Base-by-base conservation (phyloP, 495 filamentous ascomycete species). In the Lasiosphaeriaceae sp. region DNA sequence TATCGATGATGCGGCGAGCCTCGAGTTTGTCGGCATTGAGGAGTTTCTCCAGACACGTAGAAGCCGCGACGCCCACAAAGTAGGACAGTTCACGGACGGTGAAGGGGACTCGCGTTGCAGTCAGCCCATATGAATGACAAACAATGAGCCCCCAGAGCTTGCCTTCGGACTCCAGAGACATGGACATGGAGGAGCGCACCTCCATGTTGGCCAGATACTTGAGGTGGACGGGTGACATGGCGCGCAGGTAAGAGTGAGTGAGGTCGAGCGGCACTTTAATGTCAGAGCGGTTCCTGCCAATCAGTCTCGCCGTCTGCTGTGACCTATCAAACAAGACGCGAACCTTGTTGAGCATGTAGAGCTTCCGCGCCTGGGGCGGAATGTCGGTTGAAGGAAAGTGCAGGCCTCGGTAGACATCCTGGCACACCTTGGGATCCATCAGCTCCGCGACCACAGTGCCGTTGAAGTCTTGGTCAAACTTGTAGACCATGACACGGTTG, bases 11-110 rank as follows among this genome's bases (percentile, higher is more conserved):
- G 61, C 87, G 86, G 17, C 84, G 74, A 4, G 85, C 84, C 54
- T 92, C 86, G 0, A 94, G 71, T 35, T 86, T 80, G 11, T 87
- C 88, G 4, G 87, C 82, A 58, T 90, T 92, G 0, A 87, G 89
- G 0, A 95, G 76, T 26, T 89, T 80, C 61, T 94, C 89, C 45
- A 95, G 86, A 56, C 90, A 93, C 43, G 84, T 75, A 4, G 89
- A 90, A 2, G 89, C 86, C 0, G 82, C 85, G 57, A 93, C 87
- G 3, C 89, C 86, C 29, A 95, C 78, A 24, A 92, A 72, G 24
- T 88, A 79, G 60, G 87, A 92, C 84, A 95, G 88, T 67, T 91
- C 92, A 11, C 90, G 82, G 21, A 92, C 84, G 0, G 89, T 87
- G 62, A 94, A 94, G 0, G 86, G 84, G 0, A 94, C 88, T 35